These are phyloP conservation scores for Cercospora beticola DNA, from an alignment of 2,329 filamentous ascomycete genomes.

Conservation along the genomic window DNA sequence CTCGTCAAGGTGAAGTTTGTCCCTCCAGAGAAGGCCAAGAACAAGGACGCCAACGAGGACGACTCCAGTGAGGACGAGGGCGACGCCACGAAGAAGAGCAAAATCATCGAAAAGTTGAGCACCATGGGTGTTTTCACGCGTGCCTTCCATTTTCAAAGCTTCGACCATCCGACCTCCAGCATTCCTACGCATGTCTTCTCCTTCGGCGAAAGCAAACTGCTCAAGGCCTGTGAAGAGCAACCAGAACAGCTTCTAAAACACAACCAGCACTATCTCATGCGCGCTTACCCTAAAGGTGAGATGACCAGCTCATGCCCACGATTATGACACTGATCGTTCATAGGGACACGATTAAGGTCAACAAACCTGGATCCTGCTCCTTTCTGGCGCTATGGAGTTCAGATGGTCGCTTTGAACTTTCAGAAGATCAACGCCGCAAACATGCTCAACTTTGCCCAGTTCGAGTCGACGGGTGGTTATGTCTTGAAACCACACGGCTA, in stretches of 20 bases:
- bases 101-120: slow-evolving; percentile 70
- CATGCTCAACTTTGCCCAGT: slow-evolving; percentile 96
- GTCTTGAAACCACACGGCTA: slow-evolving; percentile 79
- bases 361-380: slow-evolving; percentile 82
- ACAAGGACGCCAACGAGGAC: slow-evolving; percentile 15
- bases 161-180: slow-evolving; percentile 60
- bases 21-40: slow-evolving; percentile 39
- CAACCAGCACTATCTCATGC: slow-evolving; percentile 79
- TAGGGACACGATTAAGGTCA: slow-evolving; percentile 72
- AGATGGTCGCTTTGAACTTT: slow-evolving; percentile 90
- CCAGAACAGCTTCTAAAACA: slow-evolving; percentile 68
- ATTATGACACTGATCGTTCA: background rate
- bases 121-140: slow-evolving; percentile 81
- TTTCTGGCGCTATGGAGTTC: slow-evolving; percentile 86
- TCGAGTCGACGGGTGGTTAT: slow-evolving; percentile 77
- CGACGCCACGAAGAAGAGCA: slow-evolving; percentile 45
- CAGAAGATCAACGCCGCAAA: slow-evolving; percentile 87
- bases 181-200: slow-evolving; percentile 65
- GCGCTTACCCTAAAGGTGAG: slow-evolving; percentile 70
- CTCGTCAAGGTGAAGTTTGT: slow-evolving; percentile 54
- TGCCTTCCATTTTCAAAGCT: slow-evolving; percentile 74
- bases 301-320: background rate
- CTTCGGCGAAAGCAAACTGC: slow-evolving; percentile 61
- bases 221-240: slow-evolving; percentile 64
- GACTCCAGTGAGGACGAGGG: slow-evolving; percentile 45